These are phyloP conservation scores for Curvularia sp. DNA, from an alignment of 2,329 filamentous ascomycete species.

Conservation along the genomic window DNA sequence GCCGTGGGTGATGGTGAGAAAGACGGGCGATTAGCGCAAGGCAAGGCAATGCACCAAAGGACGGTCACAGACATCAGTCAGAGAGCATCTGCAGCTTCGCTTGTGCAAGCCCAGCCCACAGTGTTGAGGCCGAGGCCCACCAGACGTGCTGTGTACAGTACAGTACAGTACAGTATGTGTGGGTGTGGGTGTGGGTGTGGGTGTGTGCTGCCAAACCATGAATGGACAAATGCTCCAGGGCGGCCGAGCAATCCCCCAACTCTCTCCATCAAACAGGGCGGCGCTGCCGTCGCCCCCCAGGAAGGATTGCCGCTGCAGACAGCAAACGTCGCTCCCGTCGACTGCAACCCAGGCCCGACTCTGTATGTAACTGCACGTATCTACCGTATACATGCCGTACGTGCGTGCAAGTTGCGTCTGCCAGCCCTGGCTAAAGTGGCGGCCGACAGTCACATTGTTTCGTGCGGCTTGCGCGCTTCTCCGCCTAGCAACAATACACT, in stretches of 20 bases:
- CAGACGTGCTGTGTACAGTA: constrained; percentile 21
- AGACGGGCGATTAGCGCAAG: constrained; percentile 25
- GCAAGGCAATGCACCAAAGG: constrained; percentile 28
- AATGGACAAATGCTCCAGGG: constrained; percentile 4
- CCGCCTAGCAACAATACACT: constrained; percentile 17
- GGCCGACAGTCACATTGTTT: constrained; percentile 19
- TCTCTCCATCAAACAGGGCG: constrained; percentile 25
- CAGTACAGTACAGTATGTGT: too few species aligned
- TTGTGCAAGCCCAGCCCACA: constrained; percentile 40
- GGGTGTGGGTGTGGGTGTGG: neutral
- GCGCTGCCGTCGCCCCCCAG: constrained; percentile 11
- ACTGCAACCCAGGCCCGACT: constrained; percentile 1
- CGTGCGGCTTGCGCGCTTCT: constrained; percentile 34
- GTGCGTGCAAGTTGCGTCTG: neutral
- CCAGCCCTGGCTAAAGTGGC: neutral
- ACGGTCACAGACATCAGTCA: constrained; percentile 5
- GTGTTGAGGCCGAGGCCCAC: constrained; percentile 26
- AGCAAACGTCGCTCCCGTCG: constrained; percentile 34
- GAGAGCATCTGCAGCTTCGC: constrained; percentile 31
- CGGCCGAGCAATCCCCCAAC: constrained; percentile 22
- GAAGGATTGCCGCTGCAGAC: constrained; percentile 28
- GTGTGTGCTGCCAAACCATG: constrained; percentile 3
- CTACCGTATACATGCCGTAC: too few species aligned
- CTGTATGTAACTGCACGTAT: neutral
- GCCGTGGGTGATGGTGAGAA: constrained; percentile 10